Evolutionary conservation across 1,284 basidiomycete genomes (phyloP).

Genomic region (Tilletia caries): DNA sequence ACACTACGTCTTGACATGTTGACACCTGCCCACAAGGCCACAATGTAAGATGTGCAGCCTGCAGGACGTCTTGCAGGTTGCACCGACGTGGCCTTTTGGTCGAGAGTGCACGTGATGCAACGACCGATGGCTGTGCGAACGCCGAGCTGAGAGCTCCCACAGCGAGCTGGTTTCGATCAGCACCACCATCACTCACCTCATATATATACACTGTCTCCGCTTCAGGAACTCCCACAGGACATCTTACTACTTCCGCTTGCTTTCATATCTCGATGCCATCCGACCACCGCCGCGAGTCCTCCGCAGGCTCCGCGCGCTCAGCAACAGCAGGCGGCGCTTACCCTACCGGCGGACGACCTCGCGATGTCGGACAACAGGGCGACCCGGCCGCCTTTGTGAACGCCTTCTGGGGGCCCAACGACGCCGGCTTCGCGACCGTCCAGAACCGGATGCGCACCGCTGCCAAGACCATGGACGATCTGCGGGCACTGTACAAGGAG

Average conservation of each 20-base stretch:
- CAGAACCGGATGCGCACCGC: constrained; percentile 82
- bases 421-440: constrained; percentile 84
- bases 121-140: too few species aligned
- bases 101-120: too few species aligned
- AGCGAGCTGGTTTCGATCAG: too few species aligned
- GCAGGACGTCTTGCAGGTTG: too few species aligned
- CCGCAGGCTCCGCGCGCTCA: constrained; percentile 9
- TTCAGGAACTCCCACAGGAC: too few species aligned
- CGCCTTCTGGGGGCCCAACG: constrained; percentile 74
- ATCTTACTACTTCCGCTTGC: neutral
- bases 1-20: too few species aligned
- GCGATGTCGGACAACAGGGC: constrained; percentile 48
- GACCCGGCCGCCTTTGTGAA: constrained; percentile 77
- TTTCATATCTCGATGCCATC: neutral
- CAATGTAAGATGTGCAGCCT: too few species aligned
- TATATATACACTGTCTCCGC: too few species aligned
- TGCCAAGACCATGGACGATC: constrained; percentile 80
- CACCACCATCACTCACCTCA: too few species aligned
- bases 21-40: too few species aligned
- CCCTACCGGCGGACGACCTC: constrained; percentile 1
- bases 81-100: too few species aligned
- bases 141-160: too few species aligned
- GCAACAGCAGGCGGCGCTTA: neutral
- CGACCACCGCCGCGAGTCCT: constrained; percentile 11
- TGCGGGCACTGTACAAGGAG: constrained; percentile 83